Evolutionary conservation across 768 basidiomycete genomes (phyloP).

Genomic region (Leccinum truebloodii): DNA sequence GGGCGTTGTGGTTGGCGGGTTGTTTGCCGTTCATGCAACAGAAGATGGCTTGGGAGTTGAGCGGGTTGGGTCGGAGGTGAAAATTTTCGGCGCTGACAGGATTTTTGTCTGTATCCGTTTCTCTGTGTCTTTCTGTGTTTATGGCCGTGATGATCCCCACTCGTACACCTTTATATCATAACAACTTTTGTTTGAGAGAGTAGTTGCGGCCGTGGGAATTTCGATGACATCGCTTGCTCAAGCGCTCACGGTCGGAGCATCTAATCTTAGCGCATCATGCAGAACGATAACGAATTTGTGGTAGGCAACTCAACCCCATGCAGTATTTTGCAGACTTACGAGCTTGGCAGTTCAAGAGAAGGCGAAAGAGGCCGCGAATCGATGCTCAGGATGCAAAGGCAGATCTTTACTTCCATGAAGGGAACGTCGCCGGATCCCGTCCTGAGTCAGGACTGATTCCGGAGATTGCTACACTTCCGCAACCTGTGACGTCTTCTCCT

Average conservation of each 20-base stretch:
- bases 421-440: not conserved
- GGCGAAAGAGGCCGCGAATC: constrained; percentile 21
- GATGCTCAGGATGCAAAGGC: constrained; percentile 2
- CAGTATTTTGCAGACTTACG: not conserved
- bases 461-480: constrained; percentile 20
- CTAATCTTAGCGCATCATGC: constrained; percentile 6
- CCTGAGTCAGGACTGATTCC: constrained; percentile 13
- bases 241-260: not conserved
- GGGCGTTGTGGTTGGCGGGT: constrained; percentile 1
- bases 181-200: too few relatives aligned
- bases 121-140: not conserved
- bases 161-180: too few relatives aligned
- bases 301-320: constrained; percentile 10
- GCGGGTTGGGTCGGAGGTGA: constrained; percentile 29
- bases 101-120: not conserved
- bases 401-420: not conserved
- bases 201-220: not conserved
- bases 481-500: constrained; percentile 8
- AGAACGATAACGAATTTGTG: constrained; percentile 25
- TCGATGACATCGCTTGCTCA: not conserved
- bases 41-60: constrained; percentile 27
- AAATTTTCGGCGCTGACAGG: not conserved
- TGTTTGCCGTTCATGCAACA: constrained; percentile 21
- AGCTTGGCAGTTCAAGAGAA: constrained; percentile 26
- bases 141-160: not conserved